Base-by-base conservation (phyloP, 2,329 filamentous ascomycete species). In the Cercospora canescens region DNA sequence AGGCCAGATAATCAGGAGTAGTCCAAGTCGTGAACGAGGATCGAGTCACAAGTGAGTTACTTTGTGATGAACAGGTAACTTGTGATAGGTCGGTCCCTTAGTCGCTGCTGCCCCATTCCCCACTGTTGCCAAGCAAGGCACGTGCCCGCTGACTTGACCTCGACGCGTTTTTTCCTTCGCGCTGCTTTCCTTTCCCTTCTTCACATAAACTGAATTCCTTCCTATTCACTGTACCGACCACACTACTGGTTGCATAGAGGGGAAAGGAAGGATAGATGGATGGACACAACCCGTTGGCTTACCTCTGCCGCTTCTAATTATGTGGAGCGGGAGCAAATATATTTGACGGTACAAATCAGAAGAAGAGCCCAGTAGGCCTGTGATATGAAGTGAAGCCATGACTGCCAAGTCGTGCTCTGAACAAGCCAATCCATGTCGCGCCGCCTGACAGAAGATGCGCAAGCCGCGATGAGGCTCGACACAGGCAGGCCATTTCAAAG, bases 191-290 rank as follows among this genome's bases (percentile, higher is more conserved):
- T 71, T 72, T 45, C 70, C 73, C 76, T 72, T 75, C 71, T 74
- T 71, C 71, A 78, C 74, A 77, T 77, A 81, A 81, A 77, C 73
- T 70, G 70, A 70, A 72, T 73, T 77, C 80, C 80, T 81, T 78
- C 86, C 84, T 88, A 89, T 89, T 88, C 87, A 89, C 87, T 89
- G 87, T 87, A 84, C 82, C 81, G 85, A 85, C 82, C 78, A 62
- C 6, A 82, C 81, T 76, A 78, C 79, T 78, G 71, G 82, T 83
- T 84, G 81, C 81, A 78, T 84, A 85, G 87, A 89, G 87, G 87
- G 87, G 87, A 89, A 89, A 89, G 85, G 86, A 83, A 86, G 86
- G 87, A 86, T 73, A 89, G 87, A 87, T 70, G 72, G 81, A 84
- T 76, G 79, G 21, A 55, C 50, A n/a, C 70, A 70, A 68, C 63